Base-by-base conservation (phyloP, 257 asterid species). In the Petunia axillaris region DNA sequence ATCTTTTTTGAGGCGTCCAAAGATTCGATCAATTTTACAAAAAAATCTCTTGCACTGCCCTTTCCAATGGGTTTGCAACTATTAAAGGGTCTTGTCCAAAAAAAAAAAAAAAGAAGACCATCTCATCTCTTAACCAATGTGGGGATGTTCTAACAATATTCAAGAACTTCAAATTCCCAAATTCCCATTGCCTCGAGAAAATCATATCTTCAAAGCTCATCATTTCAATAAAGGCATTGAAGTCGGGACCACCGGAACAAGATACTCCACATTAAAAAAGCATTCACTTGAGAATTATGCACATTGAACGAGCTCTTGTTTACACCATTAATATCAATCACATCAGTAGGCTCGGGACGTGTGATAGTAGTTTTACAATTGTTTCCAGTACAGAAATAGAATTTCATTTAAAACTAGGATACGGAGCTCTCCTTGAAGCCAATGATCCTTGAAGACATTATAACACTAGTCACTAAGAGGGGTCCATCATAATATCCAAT, bases 341-440 rank as follows among this genome's bases (percentile, higher is more conserved):
- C 25, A 54, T 54, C 25, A 14, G 60, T 2, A 55, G 60, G 74
- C 25, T 39, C 7, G 8, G 39, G 43, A 16, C 54, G 15, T n/a
- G 75, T n/a, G 39, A 0, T 40, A 15, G 54, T 60, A 60, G 10
- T 60, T 60, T 8, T 60, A 60, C 55, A 68, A 16, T n/a, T 44
- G 76, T 44, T 68, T 68, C 25, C 76, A 10, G 0, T 43, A 67
- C 14, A 52, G 36, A 43, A 2, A 50, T 8, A 67, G 57, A 4
- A 46, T 70, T 25, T 70, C 77, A 70, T 46, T 70, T 48, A 44
- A 68, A 68, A 68, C 58, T 57, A 68, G 58, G 10, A 46, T 46
- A 70, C 58, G 25, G 0, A 70, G 46, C 55, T 50, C 58, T 70
- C 55, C 35, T 25, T 13, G 76, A 70, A 38, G 9, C 41, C 59